These are phyloP conservation scores for Pelargonium australe DNA, from an alignment of 441 rosid species.

Conservation along the genomic window DNA sequence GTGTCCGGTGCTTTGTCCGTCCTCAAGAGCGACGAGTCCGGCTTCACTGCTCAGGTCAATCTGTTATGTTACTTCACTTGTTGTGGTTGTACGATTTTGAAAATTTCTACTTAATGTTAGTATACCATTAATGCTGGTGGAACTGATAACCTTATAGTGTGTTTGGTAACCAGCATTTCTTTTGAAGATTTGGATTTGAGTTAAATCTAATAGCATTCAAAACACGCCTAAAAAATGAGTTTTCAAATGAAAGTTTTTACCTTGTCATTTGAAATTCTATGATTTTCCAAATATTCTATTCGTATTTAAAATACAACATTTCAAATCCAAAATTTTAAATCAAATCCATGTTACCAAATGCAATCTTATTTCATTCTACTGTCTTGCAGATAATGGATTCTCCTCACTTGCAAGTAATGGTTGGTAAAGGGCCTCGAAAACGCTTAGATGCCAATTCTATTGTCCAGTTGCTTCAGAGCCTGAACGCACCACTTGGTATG, in stretches of 20 bases:
- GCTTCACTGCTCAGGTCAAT: conserved; percentile 55
- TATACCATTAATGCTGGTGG: not conserved
- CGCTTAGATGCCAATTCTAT: conserved; percentile 72
- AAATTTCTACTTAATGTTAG: not conserved
- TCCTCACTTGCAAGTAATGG: conserved; percentile 55
- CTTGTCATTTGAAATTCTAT: too few relatives aligned
- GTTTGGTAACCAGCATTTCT: too few relatives aligned
- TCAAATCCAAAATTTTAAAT: too few relatives aligned
- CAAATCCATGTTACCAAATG: too few relatives aligned
- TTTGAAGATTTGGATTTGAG: too few relatives aligned
- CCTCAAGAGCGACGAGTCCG: conserved; percentile 39
- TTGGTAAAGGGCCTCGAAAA: conserved; percentile 58
- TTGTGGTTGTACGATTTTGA: not conserved
- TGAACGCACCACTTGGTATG: conserved; percentile 66
- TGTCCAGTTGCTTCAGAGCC: conserved; percentile 51
- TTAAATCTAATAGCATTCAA: too few relatives aligned
- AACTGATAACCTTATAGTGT: not conserved
- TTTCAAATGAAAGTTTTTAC: too few relatives aligned
- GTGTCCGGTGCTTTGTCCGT: conserved; percentile 71
- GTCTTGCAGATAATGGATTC: conserved; percentile 64
- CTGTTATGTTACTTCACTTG: not conserved
- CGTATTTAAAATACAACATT: too few relatives aligned
- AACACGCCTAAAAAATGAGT: too few relatives aligned
- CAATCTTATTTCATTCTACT: not conserved
- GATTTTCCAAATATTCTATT: too few relatives aligned